Evolutionary conservation across 108 stramenopile species (phyloP), one percentile per base, ranked within the genome.

Genomic region (Skeletonema grethae): DNA sequence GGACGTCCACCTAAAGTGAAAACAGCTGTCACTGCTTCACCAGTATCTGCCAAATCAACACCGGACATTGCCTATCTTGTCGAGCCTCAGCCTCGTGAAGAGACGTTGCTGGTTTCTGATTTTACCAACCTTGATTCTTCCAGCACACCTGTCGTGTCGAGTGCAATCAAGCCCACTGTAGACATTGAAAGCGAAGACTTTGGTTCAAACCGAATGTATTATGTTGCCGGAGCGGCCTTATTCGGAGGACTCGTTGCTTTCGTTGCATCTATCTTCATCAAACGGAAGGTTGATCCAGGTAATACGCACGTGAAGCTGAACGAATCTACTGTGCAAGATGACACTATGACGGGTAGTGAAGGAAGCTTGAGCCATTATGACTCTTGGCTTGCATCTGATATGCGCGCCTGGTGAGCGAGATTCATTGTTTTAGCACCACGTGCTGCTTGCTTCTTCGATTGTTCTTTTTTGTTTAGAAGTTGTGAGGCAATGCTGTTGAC

Each of bases 181-280:
- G 18, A 3, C 18, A 2, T 18, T 6, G 18, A 18, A 48, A 2
- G 6, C n/a, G 15, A 10, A 11, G 43, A 28, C 25, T 28, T 16
- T 20, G 5, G 18, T 16, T 18, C n/a, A 4, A 48, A 48, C 16
- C 2, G 12, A 12, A 48, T 48, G 46, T 48, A 20, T 12, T 48
- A 16, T 48, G 16, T 48, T 16, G 46, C 46, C 18, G 46, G 16
- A 16, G 46, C 46, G 18, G 46, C 46, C 18, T 48, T 18, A 6
- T 48, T 48, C 46, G 46, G 46, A 18, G 46, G 46, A 48, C 46
- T 48, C 16, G 46, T 48, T 48, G 6, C 46, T 12, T 48, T 48
- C 18, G 16, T 48, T 48, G 46, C 46, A 18, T 9, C 46, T 20
- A 16, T 48, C 4, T n/a, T 48, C 46, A 16, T 48, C 46, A 48